Evolutionary conservation across 345 rosid species (phyloP), one percentile per base, ranked within the genome.

Genomic region (Arabidopsis arenosa): DNA sequence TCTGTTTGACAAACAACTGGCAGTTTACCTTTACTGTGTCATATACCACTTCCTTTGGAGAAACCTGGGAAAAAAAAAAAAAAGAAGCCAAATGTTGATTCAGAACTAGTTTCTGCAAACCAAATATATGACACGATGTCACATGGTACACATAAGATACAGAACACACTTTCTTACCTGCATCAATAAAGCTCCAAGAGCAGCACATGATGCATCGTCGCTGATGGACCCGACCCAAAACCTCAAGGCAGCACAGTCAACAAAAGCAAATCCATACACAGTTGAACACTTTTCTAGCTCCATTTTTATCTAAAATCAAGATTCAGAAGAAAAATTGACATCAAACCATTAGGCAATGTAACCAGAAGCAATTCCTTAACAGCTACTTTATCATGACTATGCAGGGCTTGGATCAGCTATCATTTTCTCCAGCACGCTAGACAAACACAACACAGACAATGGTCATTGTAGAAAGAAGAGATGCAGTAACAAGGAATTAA

Each of bases 1-100:
- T 57, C 56, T 36, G 54, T 18, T 36, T 53, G 17, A 61, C 49
- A 69, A 70, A 62, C 43, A 61, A 64, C 48, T 32, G 23, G 67
- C 58, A 73, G 26, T 47, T 74, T 74, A 94, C 98, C 96, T 90
- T 80, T 83, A 79, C 80, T 79, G 21, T 18, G 82, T 92, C 93
- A 81, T 87, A 90, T 76, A 94, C 52, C 44, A 94, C 86, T 89
- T 94, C 98, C 80, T 85, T 92, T 11, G 98, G 98, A 51, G 98
- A 87, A 66, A 94, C 92, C 97, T 94, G 44, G 73, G 77, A 75
- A 80, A 23, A 59, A 28, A 61, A 55, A 53, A 37, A 56, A 18
- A 18, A 18, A 18, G 21, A 18, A 18, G 21, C 32, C 71, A 67
- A 47, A 36, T 51, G 47, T 13, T 45, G 10, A 72, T 66, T 80